phyloP scores from a whole-genome alignment of 805 yeast species.

The Candida parachauliodes region DNA sequence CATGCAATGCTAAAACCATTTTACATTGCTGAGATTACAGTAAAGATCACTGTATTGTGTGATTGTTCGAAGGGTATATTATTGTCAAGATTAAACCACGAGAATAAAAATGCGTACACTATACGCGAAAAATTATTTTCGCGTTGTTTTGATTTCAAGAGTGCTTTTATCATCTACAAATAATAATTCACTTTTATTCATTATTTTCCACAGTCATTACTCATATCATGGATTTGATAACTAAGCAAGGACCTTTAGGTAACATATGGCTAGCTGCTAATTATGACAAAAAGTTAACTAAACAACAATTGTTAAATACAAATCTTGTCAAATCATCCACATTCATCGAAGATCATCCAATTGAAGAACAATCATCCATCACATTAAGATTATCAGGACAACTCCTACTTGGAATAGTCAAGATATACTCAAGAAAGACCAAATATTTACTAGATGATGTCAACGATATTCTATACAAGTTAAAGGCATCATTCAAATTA shows the following conservation, averaged over 20 bases:
- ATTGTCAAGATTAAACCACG: too few relatives aligned
- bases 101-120: too few relatives aligned
- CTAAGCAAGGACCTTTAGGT: slow-evolving; percentile 80
- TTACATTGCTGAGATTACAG: too few relatives aligned
- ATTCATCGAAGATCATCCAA: slow-evolving; percentile 14
- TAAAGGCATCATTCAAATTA: slow-evolving; percentile 61
- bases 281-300: slow-evolving; percentile 71
- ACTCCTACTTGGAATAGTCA: slow-evolving; percentile 77
- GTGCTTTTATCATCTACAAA: not conserved
- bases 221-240: slow-evolving; percentile 29
- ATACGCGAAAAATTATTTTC: not conserved
- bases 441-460: slow-evolving; percentile 81
- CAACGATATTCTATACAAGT: slow-evolving; percentile 64
- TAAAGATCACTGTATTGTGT: too few relatives aligned
- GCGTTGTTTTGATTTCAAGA: slow-evolving; percentile 3
- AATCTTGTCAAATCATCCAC: slow-evolving; percentile 54
- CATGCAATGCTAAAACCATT: too few relatives aligned
- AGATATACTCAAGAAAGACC: slow-evolving; percentile 83
- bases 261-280: slow-evolving; percentile 93
- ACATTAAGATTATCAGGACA: slow-evolving; percentile 85
- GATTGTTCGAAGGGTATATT: too few relatives aligned
- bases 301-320: slow-evolving; percentile 68
- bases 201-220: not conserved
- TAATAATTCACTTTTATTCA: not conserved
- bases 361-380: slow-evolving; percentile 39